Evolutionary conservation across 768 basidiomycete species (phyloP).

Genomic region (Nevesoporus exiguus): DNA sequence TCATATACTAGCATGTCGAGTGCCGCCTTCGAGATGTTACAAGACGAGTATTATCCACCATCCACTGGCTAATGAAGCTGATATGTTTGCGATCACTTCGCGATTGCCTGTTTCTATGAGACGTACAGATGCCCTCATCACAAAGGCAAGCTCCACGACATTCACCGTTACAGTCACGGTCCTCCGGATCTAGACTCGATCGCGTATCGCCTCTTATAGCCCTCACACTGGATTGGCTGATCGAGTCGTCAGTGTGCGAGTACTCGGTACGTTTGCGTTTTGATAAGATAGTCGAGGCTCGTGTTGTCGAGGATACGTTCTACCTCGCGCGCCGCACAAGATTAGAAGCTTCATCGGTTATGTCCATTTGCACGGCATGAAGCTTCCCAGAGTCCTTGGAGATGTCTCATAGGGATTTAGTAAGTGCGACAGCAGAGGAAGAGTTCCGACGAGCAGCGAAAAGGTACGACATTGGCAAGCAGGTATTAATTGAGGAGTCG

Average conservation of each 20-base stretch:
- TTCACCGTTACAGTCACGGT: constrained; percentile 27
- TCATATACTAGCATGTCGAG: constrained; percentile 39
- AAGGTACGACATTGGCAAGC: neutral
- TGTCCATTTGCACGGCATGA: constrained; percentile 34
- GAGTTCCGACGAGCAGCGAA: constrained; percentile 9
- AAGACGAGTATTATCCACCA: constrained; percentile 26
- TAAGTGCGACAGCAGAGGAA: neutral
- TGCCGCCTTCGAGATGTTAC: constrained; percentile 38
- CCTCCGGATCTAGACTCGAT: constrained; percentile 19
- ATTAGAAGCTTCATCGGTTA: constrained; percentile 27
- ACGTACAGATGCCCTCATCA: constrained; percentile 33
- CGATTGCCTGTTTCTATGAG: constrained; percentile 27
- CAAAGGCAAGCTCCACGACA: constrained; percentile 33
- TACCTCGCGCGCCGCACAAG: constrained; percentile 17
- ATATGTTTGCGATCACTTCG: constrained; percentile 30
- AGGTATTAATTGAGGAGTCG: neutral
- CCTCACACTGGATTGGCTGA: constrained; percentile 7
- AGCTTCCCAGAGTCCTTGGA: constrained; percentile 9
- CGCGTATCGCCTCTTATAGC: constrained; percentile 24
- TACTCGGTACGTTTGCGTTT: constrained; percentile 38
- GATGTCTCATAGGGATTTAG: neutral
- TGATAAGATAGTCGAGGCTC: constrained; percentile 39
- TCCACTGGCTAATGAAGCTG: constrained; percentile 33
- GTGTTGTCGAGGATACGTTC: constrained; percentile 6
- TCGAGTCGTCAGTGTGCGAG: too few relatives aligned